These are phyloP conservation scores for Fusarium abutilonis DNA, from an alignment of 2,329 filamentous ascomycete genomes.

Conservation along the genomic window DNA sequence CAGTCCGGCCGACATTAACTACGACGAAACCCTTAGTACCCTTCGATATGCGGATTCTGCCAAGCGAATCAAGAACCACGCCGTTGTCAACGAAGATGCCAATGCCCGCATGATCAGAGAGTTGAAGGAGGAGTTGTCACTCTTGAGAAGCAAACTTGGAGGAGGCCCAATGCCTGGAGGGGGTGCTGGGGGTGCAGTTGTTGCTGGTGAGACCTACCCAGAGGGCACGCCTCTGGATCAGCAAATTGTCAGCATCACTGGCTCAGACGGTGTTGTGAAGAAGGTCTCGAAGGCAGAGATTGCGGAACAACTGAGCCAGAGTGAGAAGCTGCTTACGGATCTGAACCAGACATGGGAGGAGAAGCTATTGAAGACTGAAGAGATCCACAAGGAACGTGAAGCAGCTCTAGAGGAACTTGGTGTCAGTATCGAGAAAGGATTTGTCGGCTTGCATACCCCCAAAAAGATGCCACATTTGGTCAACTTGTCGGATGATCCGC, in stretches of 20 bases:
- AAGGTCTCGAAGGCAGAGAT: constrained; percentile 99
- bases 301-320: constrained; percentile 93
- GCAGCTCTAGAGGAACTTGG: constrained; percentile 94
- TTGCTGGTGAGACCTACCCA: constrained; percentile 85
- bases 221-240: constrained; percentile 92
- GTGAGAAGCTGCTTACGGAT: constrained; percentile 94
- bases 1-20: constrained; percentile 98
- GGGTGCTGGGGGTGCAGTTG: constrained; percentile 59
- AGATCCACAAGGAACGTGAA: constrained; percentile 97
- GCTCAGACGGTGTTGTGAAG: constrained; percentile 84
- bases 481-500: constrained; percentile 93
- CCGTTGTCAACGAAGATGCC: constrained; percentile 97
- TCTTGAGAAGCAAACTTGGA: constrained; percentile 86
- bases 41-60: constrained; percentile 96
- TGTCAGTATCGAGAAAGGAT: constrained; percentile 98
- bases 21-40: constrained; percentile 95
- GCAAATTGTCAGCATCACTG: constrained; percentile 94
- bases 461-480: constrained; percentile 99
- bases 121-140: constrained; percentile 90
- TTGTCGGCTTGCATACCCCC: constrained; percentile 91
- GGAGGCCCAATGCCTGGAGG: constrained; percentile 58
- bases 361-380: constrained; percentile 92
- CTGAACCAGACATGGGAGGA: constrained; percentile 99
- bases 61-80: constrained; percentile 99
- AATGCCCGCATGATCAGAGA: constrained; percentile 99